Evolutionary conservation across 352 stramenopile species (phyloP), one percentile per base, ranked within the genome.

Genomic region (Phytophthora aleatoria): DNA sequence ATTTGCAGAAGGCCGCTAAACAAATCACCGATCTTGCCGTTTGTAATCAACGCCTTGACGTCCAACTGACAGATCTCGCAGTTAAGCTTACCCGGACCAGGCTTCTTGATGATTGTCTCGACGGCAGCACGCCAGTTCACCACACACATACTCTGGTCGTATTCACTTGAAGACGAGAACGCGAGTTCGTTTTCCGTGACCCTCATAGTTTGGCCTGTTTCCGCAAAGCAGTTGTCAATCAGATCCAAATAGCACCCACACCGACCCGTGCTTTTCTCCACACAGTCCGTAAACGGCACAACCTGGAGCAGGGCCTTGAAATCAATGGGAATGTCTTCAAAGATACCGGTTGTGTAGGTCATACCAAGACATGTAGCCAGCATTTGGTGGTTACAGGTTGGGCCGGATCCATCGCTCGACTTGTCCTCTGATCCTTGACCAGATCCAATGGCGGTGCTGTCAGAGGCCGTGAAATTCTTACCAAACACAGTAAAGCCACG

Each of bases 1-100:
- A 87, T 57, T 3, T 55, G 63, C 13, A 95, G 33, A 13, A 95
- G 50, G 5, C 83, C 82, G 31, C 33, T 45, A 35, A 92, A 50
- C 9, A 93, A 66, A 5, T 85, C 74, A 5, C 81, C 71, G 47
- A 93, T 72, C 33, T 84, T 90, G 33, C 76, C 75, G 41, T 93
- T 91, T 16, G 74, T 71, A 30, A 91, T 86, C 61, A 91, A 35
- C 28, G 75, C 83, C 56, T 85, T 81, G 24, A 91, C 57, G 44
- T 90, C 84, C 31, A 92, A 63, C 36, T 84, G 79, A 65, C 87
- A 95, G 13, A 86, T 84, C 28, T 76, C 80, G 52, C 87, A 95
- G 68, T 95, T 95, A 12, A 95, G 65, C 16, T 74, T 72, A 6
- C 86, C 86, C 12, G 76, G 69, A 8, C 72, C 82, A 15, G 68